Conservation (phyloP, 306 rosid species). For the Castanea mollissima region DNA sequence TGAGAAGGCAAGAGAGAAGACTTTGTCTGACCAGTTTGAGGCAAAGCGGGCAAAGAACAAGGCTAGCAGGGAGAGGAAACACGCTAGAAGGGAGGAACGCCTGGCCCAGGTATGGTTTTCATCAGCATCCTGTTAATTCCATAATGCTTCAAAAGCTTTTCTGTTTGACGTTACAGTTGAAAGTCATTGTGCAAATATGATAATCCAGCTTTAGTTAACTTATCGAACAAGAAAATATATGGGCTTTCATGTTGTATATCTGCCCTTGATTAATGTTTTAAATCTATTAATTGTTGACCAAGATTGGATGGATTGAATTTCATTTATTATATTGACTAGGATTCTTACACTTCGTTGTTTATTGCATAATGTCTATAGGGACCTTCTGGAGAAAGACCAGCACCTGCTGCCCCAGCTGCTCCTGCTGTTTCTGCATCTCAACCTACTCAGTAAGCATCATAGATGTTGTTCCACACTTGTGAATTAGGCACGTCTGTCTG, state of each 20-base stretch:
- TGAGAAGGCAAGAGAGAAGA: conserved; percentile 97
- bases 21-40: conserved; percentile 89
- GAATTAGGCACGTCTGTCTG: not conserved
- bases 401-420: conserved; percentile 33
- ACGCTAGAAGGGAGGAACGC: conserved; percentile 92
- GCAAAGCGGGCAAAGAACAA: conserved; percentile 96
- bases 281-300: not conserved
- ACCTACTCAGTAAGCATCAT: conserved; percentile 59
- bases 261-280: not conserved
- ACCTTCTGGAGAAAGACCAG: conserved; percentile 56
- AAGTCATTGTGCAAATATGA: not conserved
- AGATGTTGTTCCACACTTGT: not conserved
- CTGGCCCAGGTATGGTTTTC: conserved; percentile 60
- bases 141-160: not conserved
- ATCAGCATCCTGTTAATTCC: not conserved
- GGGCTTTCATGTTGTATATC: not conserved
- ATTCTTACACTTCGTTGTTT: conserved; percentile 4
- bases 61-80: conserved; percentile 89
- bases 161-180: not conserved
- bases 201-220: not conserved
- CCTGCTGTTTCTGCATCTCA: conserved; percentile 45
- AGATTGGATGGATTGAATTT: not conserved
- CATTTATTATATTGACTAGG: not conserved
- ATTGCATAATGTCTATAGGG: conserved; percentile 45
- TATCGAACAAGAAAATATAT: not conserved